These are phyloP conservation scores for Elsinoe necatrix DNA, from an alignment of 2,329 filamentous ascomycete genomes.

Conservation along the genomic window DNA sequence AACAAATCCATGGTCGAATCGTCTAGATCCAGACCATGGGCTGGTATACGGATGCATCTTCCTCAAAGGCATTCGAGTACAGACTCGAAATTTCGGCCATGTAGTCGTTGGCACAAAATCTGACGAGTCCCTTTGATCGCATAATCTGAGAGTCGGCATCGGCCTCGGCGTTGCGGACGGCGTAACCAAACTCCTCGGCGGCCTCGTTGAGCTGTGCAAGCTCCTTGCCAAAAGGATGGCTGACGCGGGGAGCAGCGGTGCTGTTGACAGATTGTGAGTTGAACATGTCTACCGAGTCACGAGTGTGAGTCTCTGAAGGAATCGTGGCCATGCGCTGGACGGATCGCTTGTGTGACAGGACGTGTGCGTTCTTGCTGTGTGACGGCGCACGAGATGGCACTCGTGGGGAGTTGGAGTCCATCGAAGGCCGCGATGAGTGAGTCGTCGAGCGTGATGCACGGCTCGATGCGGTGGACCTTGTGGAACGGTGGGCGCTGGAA, in stretches of 20 bases:
- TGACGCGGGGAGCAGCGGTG: constrained; percentile 37
- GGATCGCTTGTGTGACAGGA: constrained; percentile 63
- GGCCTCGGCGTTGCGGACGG: constrained; percentile 51
- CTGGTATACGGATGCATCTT: constrained; percentile 21
- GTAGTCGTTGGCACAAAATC: constrained; percentile 75
- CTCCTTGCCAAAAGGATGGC: constrained; percentile 79
- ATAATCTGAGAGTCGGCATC: constrained; percentile 70
- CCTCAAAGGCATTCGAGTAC: constrained; percentile 39
- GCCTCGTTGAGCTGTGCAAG: constrained; percentile 87
- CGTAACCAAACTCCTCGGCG: constrained; percentile 70
- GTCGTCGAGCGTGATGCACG: constrained; percentile 48
- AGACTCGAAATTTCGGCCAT: constrained; percentile 67
- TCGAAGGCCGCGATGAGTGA: constrained; percentile 39
- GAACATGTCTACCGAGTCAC: constrained; percentile 42
- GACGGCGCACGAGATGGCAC: constrained; percentile 74
- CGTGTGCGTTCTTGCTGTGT: constrained; percentile 81
- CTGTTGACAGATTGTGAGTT: constrained; percentile 22
- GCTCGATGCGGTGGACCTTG: constrained; percentile 19
- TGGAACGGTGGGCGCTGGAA: constrained; percentile 28
- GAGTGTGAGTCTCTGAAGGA: constrained; percentile 43
- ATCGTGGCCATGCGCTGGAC: constrained; percentile 37
- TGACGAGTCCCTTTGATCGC: constrained; percentile 58
- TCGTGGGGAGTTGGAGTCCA: constrained; percentile 47
- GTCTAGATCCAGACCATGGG: constrained; percentile 23
- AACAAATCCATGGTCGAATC: constrained; percentile 7